Conservation (phyloP, 2,329 filamentous ascomycete genomes). For the Bipolaris gigantea region DNA sequence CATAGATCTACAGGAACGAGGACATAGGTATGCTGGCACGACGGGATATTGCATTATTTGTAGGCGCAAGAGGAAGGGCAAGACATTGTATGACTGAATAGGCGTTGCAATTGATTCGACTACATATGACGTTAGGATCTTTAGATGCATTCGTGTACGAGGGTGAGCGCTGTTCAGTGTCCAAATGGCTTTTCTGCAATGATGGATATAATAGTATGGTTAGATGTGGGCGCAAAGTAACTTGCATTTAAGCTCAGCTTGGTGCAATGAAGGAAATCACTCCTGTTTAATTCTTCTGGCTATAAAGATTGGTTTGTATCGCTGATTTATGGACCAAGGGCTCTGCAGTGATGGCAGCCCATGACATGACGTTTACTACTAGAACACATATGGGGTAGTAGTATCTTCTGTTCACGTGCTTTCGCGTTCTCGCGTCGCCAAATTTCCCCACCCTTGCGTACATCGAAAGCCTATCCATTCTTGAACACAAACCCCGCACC, state of each 20-base stretch:
- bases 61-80: not conserved
- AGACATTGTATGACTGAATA: not conserved
- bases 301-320: no score
- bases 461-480: not conserved
- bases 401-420: conserved; percentile 17
- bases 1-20: not conserved
- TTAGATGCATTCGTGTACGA: not conserved
- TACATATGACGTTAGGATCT: not conserved
- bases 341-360: not conserved
- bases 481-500: not conserved
- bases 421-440: conserved; percentile 22
- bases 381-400: not conserved
- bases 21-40: not conserved
- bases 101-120: not conserved
- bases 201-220: not conserved
- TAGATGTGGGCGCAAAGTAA: not conserved
- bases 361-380: not conserved
- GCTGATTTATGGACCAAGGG: no score
- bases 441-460: conserved; percentile 9
- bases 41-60: conserved; percentile 3
- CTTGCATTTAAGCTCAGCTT: not conserved
- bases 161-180: not conserved
- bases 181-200: not conserved
- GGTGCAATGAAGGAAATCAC: not conserved
- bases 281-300: not conserved